These are phyloP conservation scores for Lentinula sp. DNA, from an alignment of 768 basidiomycete species.

Conservation along the genomic window DNA sequence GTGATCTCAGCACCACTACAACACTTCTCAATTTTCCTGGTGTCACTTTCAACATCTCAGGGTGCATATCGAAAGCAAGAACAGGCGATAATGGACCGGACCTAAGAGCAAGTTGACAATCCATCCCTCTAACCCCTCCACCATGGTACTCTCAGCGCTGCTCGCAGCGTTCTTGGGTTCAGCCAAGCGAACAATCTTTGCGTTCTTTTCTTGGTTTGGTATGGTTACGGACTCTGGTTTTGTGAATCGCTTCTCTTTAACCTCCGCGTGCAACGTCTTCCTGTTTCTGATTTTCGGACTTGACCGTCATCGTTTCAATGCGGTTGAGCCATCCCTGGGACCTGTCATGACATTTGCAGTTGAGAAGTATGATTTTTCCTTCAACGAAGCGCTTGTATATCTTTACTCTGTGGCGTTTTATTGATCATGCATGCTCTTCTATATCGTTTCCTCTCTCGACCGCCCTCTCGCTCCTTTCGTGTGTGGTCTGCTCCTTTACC, in stretches of 20 bases:
- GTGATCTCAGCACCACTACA: not conserved
- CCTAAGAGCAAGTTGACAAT: conserved; percentile 20
- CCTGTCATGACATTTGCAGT: conserved; percentile 25
- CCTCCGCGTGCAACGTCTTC: conserved; percentile 25
- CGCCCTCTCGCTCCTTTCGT: conserved; percentile 11
- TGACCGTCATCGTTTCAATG: conserved; percentile 24
- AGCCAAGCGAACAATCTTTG: conserved; percentile 36
- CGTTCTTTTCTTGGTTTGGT: conserved; percentile 39
- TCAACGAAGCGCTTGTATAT: conserved; percentile 44
- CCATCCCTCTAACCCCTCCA: conserved; percentile 38
- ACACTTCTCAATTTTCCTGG: conserved; percentile 10
- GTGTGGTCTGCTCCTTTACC: conserved; percentile 24
- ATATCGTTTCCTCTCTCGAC: conserved; percentile 18
- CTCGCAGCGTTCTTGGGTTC: conserved; percentile 6
- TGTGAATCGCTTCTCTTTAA: conserved; percentile 5
- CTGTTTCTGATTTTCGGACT: conserved; percentile 32
- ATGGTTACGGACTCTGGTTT: conserved; percentile 44
- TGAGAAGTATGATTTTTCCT: conserved; percentile 12
- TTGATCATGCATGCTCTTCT: conserved; percentile 33
- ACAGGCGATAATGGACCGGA: conserved; percentile 26
- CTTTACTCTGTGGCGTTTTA: conserved; percentile 9
- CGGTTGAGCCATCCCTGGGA: conserved; percentile 32
- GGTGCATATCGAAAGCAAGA: conserved; percentile 21
- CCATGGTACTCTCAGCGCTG: conserved; percentile 20
- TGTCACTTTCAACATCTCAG: conserved; percentile 15